Evolutionary conservation across 192 early-diverging fungal genomes (phyloP).

Genomic region (Coemansia sp.): DNA sequence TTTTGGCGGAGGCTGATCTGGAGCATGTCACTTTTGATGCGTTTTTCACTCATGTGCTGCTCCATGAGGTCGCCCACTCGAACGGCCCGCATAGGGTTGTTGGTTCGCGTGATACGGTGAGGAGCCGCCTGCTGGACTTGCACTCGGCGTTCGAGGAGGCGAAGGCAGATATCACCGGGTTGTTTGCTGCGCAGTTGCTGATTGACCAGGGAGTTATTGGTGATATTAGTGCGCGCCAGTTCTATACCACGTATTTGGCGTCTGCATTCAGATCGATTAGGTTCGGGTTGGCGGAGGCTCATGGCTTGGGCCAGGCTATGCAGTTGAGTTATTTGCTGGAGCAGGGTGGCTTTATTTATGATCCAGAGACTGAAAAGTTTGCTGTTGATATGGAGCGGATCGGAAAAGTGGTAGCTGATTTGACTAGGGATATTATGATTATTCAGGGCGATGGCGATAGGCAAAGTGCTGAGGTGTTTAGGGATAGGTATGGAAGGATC

Average conservation of each 20-base stretch:
- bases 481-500: conserved; percentile 59
- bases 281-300: conserved; percentile 73
- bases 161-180: conserved; percentile 74
- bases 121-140: conserved; percentile 67
- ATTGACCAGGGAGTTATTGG: conserved; percentile 64
- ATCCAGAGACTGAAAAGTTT: conserved; percentile 50
- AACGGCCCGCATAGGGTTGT: conserved; percentile 69
- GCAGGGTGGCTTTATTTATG: conserved; percentile 65
- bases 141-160: conserved; percentile 80
- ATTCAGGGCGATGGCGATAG: conserved; percentile 77
- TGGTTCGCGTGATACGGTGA: conserved; percentile 61
- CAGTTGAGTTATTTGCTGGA: conserved; percentile 72
- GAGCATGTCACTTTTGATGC: conserved; percentile 67
- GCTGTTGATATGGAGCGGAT: conserved; percentile 67
- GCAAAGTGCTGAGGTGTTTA: conserved; percentile 62
- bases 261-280: conserved; percentile 74
- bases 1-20: conserved; percentile 60
- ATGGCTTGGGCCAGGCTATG: conserved; percentile 73
- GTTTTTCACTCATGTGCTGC: conserved; percentile 71
- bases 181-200: conserved; percentile 66
- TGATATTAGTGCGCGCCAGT: conserved; percentile 62
- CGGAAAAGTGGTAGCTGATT: conserved; percentile 58
- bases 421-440: conserved; percentile 69
- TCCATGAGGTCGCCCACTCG: conserved; percentile 76
- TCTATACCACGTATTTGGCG: conserved; percentile 76